These are phyloP conservation scores for Chytriomyces sp. DNA, from an alignment of 192 early-diverging fungal genomes.

Conservation along the genomic window DNA sequence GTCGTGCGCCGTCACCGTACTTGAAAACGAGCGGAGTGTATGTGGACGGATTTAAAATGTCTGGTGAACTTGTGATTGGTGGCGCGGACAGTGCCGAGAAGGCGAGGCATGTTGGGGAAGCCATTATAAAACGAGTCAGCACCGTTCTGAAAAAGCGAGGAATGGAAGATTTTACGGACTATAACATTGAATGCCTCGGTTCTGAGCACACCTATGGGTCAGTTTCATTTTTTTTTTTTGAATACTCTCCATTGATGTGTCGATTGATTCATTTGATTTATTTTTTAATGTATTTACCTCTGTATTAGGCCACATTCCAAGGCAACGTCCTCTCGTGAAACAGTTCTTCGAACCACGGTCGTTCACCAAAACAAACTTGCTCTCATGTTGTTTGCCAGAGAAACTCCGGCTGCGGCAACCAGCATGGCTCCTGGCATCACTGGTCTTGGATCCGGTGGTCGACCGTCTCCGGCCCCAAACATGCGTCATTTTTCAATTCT, in stretches of 20 bases:
- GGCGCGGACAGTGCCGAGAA: conserved; percentile 66
- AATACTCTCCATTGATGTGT: background rate
- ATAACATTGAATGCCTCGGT: conserved; percentile 65
- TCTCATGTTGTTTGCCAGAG: conserved; percentile 53
- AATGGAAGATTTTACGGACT: conserved; percentile 55
- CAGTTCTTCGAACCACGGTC: conserved; percentile 53
- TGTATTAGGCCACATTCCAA: conserved; percentile 40
- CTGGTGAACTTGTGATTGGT: conserved; percentile 63
- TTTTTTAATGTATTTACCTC: background rate
- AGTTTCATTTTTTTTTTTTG: background rate
- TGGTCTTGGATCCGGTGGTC: conserved; percentile 57
- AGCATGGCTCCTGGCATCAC: conserved; percentile 65
- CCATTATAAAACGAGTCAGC: conserved; percentile 55
- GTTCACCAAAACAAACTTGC: conserved; percentile 52
- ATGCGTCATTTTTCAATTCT: conserved; percentile 67
- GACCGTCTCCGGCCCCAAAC: conserved; percentile 62
- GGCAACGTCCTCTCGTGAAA: conserved; percentile 47
- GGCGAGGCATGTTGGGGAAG: conserved; percentile 60
- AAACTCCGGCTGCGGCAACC: conserved; percentile 59
- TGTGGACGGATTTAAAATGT: conserved; percentile 65
- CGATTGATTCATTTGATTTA: background rate
- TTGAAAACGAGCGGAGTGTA: conserved; percentile 70
- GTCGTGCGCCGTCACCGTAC: conserved; percentile 59
- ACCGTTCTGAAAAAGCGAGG: conserved; percentile 52
- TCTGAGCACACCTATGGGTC: conserved; percentile 68